Percentiles rank a stretch among this genome's conserved stretches.
Evolutionary conservation across 495 filamentous ascomycete genomes (phyloP).

Genomic region (Poronia punctata): DNA sequence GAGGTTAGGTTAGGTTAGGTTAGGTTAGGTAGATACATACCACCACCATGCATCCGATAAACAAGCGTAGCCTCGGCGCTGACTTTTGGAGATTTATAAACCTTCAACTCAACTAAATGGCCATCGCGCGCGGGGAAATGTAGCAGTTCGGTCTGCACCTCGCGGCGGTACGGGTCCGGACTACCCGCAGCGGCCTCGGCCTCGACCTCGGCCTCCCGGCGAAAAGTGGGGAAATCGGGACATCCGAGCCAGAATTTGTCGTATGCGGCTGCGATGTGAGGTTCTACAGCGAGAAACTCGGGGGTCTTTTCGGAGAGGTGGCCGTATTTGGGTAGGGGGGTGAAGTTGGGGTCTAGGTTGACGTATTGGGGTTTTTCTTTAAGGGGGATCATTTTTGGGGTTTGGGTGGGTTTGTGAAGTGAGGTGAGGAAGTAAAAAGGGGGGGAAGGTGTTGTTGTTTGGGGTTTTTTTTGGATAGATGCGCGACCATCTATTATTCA

Average conservation of each 20-base stretch:
- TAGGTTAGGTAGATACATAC: too few relatives aligned
- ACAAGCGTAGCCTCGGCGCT: slow-evolving; percentile 12
- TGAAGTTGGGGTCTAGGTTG: slow-evolving; percentile 15
- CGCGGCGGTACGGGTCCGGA: slow-evolving; percentile 15
- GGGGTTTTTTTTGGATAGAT: too few relatives aligned
- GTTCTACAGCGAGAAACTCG: slow-evolving; percentile 12
- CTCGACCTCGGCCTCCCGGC: slow-evolving; percentile 9
- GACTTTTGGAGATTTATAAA: slow-evolving; percentile 19
- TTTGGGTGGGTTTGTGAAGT: not conserved
- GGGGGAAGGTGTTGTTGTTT: too few relatives aligned
- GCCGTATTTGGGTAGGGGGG: slow-evolving; percentile 18
- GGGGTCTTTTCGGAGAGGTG: slow-evolving; percentile 19
- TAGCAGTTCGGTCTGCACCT: slow-evolving; percentile 15
- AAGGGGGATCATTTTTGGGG: slow-evolving; percentile 10
- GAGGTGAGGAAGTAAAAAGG: too few relatives aligned
- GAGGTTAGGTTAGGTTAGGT: too few relatives aligned
- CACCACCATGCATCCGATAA: slow-evolving; percentile 22
- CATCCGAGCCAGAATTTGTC: slow-evolving; percentile 11
- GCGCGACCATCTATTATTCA: too few relatives aligned
- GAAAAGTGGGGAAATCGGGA: slow-evolving; percentile 15
- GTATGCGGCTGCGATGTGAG: slow-evolving; percentile 7
- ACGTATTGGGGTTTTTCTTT: slow-evolving; percentile 19
- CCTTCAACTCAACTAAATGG: slow-evolving; percentile 16
- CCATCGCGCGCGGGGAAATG: slow-evolving; percentile 20
- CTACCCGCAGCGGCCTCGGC: slow-evolving; percentile 15